Percentiles rank a stretch among this genome's conserved stretches.
Evolutionary conservation across 345 rosid species (phyloP).

Genomic region (Kernera saxatilis): DNA sequence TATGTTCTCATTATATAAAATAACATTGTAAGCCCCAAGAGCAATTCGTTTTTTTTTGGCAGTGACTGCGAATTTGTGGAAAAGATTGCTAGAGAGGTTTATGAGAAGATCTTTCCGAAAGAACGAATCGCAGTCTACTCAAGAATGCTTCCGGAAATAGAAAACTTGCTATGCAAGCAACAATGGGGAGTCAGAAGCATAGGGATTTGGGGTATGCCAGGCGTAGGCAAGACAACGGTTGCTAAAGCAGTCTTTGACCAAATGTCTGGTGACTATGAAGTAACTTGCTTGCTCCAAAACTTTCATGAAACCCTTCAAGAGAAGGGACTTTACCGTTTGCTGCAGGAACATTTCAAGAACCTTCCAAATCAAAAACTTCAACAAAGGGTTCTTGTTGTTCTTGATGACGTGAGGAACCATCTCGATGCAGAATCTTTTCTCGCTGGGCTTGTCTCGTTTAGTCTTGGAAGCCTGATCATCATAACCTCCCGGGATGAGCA

Average conservation of each 20-base stretch:
- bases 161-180: constrained; percentile 13
- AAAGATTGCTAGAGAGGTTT: not conserved
- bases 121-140: not conserved
- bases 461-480: constrained; percentile 2
- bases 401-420: not conserved
- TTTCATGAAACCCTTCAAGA: not conserved
- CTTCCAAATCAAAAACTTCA: not conserved
- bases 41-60: not conserved
- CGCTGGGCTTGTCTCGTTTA: not conserved
- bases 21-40: no score
- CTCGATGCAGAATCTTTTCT: not conserved
- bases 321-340: not conserved
- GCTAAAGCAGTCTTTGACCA: constrained; percentile 7
- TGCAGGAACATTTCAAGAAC: not conserved
- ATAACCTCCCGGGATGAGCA: not conserved
- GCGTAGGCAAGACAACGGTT: constrained; percentile 14
- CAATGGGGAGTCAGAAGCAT: not conserved
- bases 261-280: not conserved
- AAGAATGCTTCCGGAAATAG: not conserved
- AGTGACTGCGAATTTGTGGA: constrained; percentile 9
- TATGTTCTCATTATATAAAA: no score
- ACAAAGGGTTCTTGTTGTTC: constrained; percentile 11
- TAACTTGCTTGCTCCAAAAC: not conserved
- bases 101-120: not conserved
- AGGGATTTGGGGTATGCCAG: constrained; percentile 18